Base-by-base conservation (phyloP, 2,329 filamentous ascomycete genomes). In the Westerdykella ornata region DNA sequence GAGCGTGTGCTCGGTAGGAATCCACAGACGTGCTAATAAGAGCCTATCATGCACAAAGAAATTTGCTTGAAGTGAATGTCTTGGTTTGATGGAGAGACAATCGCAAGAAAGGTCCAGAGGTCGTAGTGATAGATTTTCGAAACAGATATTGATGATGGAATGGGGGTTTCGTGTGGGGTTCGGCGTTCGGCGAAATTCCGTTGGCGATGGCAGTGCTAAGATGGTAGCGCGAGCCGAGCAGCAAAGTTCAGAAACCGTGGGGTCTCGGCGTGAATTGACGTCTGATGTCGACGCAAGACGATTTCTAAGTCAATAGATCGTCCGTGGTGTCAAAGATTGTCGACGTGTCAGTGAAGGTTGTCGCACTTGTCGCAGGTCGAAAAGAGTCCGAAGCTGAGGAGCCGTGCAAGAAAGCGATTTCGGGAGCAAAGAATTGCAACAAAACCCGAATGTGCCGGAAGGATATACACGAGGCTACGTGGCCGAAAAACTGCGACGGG, bases 281-380 rank as follows among this genome's bases (percentile, higher is more conserved):
- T 43, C 48, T 46, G 52, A 56, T 53, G 46, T 48, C 51, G 53
- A 49, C 47, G 48, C 47, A 48, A 53, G 61, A 60, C 60, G 60
- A 63, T 44, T 53, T 49, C 61, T 65, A 66, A 66, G 53, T 65
- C 48, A 66, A 66, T 65, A 66, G 61, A 60, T 65, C 61, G 62
- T 56, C 59, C 50, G 52, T 57, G 48, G 50, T 13, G 16, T 3
- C 8, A 15, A 33, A 43, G 39, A 46, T 44, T 42, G 45, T 43
- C 37, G 46, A 36, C 43, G 39, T 36, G 30, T 46, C 36, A 43
- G 39, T 16, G 31, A 32, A 31, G 28, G 40, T 12, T 26, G 22
- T 26, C 22, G 22, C 22, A 26, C 8, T 4, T 26, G 22, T 26
- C 22, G 22, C 22, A 26, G 22, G 22, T 26, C 22, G 22, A 9